phyloP scores from a whole-genome alignment of 108 stramenopile genomes.

The Fistulifera solaris region DNA sequence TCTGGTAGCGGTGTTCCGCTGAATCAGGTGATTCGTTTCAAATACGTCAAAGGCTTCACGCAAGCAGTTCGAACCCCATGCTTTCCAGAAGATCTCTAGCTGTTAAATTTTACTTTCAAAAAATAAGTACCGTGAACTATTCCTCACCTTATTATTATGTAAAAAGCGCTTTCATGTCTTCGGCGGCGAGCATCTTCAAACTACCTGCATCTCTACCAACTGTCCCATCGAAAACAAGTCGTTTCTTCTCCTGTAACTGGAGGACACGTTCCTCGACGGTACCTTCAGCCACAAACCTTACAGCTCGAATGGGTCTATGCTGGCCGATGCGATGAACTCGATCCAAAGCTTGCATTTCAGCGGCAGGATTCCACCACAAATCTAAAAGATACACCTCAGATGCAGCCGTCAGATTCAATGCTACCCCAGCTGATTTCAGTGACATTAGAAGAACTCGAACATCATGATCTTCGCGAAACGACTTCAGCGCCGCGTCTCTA shows the following conservation, averaged over 20 bases:
- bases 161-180: constrained; percentile 84
- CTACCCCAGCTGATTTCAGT: constrained; percentile 95
- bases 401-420: constrained; percentile 90
- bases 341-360: constrained; percentile 98
- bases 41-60: constrained; percentile 78
- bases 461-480: constrained; percentile 75
- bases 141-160: too few species aligned
- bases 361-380: constrained; percentile 90
- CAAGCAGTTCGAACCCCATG: constrained; percentile 71
- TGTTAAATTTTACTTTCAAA: too few species aligned
- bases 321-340: constrained; percentile 96
- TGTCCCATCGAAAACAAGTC: constrained; percentile 93
- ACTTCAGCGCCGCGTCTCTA: constrained; percentile 72
- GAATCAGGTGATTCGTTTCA: constrained; percentile 60
- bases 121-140: too few species aligned
- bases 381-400: constrained; percentile 90
- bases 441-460: constrained; percentile 90
- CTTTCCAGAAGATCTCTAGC: constrained; percentile 40
- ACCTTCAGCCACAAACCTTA: constrained; percentile 92
- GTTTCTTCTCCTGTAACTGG: constrained; percentile 95
- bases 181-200: constrained; percentile 77
- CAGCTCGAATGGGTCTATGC: constrained; percentile 86
- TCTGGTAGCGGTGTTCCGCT: constrained; percentile 66
- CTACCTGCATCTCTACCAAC: constrained; percentile 82
- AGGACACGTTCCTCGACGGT: constrained; percentile 97